Evolutionary conservation across 345 rosid genomes (phyloP), one percentile per base, ranked within the genome.

Genomic region (Eucalyptus curtisii): DNA sequence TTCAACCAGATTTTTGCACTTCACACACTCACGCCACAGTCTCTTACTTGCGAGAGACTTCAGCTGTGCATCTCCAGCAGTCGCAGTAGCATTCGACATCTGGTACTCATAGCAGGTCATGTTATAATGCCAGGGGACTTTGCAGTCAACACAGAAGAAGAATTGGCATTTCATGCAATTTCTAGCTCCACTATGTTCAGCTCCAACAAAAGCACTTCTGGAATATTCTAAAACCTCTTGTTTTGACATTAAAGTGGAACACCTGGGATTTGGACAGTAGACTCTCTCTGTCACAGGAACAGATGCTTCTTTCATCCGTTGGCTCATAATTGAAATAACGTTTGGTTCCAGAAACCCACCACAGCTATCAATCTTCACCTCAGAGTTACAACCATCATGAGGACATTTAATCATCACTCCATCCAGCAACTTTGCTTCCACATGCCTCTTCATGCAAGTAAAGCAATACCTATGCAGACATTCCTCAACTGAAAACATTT

Each of bases 391-490:
- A 27, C 92, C 95, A 24, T 91, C 95, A 45, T 94, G 94, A 27
- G 97, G 99, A 88, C 98, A 96, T n/a, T 49, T 93, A 49, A 97
- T 93, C 64, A 91, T 88, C 92, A 90, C 87, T 50, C 94, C 98
- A 89, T 92, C 90, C 71, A 93, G 96, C 91, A 97, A 87, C 90
- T 94, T 95, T 87, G 92, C 95, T 90, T 95, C 97, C 7, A 95
- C 95, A 71, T 96, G 99, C 90, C 92, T 94, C 90, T 93, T 97
- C 97, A 97, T 95, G 86, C 99, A 96, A 86, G 97, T 91, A 90
- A 93, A 93, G 91, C 99, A 97, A 86, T 92, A 97, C 33, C 97
- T 92, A 86, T 96, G 97, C 89, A 93, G 91, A 90, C 98, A 96
- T 53, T 93, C 94, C 87, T 94, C 95, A 86, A 95, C 91, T 5